Evolutionary conservation across 768 basidiomycete genomes (phyloP).

Genomic region (Mycena sanguinolenta): DNA sequence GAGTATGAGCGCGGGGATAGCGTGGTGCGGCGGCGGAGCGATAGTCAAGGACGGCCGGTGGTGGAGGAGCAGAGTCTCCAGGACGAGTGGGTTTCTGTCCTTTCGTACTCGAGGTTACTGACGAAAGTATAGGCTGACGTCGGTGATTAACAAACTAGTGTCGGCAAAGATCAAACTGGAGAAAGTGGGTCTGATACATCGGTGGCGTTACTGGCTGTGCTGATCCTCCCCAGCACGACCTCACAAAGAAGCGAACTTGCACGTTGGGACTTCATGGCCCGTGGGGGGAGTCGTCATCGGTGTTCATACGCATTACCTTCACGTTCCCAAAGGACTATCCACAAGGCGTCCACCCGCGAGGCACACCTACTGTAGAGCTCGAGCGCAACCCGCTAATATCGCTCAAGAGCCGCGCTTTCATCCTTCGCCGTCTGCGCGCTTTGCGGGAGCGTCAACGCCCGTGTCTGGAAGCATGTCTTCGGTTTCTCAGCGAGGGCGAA

Average conservation of each 20-base stretch:
- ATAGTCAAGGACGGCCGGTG: constrained; percentile 53
- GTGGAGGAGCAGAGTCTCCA: constrained; percentile 64
- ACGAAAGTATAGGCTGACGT: constrained; percentile 72
- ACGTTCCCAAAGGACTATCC: constrained; percentile 91
- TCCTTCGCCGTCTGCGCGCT: constrained; percentile 80
- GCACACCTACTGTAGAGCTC: constrained; percentile 82
- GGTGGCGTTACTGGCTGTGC: constrained; percentile 6
- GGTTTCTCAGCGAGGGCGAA: constrained; percentile 80
- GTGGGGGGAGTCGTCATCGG: constrained; percentile 89
- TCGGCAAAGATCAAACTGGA: constrained; percentile 86
- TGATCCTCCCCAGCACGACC: constrained; percentile 63
- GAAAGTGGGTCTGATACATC: constrained; percentile 66
- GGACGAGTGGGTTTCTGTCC: constrained; percentile 70
- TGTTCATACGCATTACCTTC: constrained; percentile 91
- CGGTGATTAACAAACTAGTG: constrained; percentile 75
- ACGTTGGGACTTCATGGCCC: constrained; percentile 91
- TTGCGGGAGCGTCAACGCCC: constrained; percentile 83
- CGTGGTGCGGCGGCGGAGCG: constrained; percentile 49
- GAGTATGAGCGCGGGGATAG: constrained; percentile 52
- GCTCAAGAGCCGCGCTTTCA: constrained; percentile 79
- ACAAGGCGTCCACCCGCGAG: constrained; percentile 68
- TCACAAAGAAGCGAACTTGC: constrained; percentile 81
- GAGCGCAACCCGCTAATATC: constrained; percentile 88
- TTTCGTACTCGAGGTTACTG: background rate
- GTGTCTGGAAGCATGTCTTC: constrained; percentile 86